Base-by-base conservation (phyloP, 148 eudicot genomes). In the Beta vulgaris region DNA sequence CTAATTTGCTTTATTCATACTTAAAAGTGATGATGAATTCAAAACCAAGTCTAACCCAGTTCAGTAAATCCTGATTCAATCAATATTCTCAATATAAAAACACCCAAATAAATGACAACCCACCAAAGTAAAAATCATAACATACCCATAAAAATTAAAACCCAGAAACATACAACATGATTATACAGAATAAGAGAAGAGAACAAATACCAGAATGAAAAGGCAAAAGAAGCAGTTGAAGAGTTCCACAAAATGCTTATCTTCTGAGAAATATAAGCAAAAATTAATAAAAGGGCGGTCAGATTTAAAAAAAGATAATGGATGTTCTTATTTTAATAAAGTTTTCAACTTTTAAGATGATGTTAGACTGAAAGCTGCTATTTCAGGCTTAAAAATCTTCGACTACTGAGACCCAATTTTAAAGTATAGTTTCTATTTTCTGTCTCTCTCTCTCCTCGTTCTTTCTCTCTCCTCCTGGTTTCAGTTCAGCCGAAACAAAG, bases 311-410 rank as follows among this genome's bases (percentile, higher is more conserved):
- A n/a, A 18, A 29, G 28, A 23, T 42, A 34, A 67, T 42, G 18
- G 51, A 7, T 26, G 34, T 10, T 58, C 18, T 58, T 58, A 58
- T 31, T 26, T 14, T 37, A 46, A 9, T 40, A 26, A 29, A 2
- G 28, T 29, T 71, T 36, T 25, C 3, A 1, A n/a, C 55, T 39
- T 43, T 11, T 4, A 19, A 51, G 74, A 72, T 71, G 74, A 72
- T 55, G 74, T 36, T 11, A 25, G 23, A 58, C 49, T 72, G 66
- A 72, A 72, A 72, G 75, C 75, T 72, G 54, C 65, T 57, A 67
- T 13, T 48, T 67, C 25, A 0, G 25, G 18, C 49, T 37, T 69
- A 18, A 36, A 72, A 55, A 55, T 54, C 37, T 55, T 34, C 26
- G 28, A 29, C 14, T 60, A 16, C 10, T 63, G 19, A 39, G 9